Base-by-base conservation (phyloP, 768 basidiomycete species). In the Kwoniella sp. region DNA sequence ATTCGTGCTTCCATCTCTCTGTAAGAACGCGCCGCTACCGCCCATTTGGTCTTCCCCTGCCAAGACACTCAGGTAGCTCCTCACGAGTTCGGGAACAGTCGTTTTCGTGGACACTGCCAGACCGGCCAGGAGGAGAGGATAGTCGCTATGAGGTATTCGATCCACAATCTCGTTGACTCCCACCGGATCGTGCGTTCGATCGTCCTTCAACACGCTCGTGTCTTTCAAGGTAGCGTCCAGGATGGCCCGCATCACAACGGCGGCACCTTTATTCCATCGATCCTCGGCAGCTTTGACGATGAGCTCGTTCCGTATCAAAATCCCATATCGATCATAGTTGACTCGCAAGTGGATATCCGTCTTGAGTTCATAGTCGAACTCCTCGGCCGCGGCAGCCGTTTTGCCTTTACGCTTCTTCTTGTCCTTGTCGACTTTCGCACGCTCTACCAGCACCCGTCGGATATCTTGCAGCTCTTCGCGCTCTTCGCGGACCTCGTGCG, bases 271-370 rank as follows among this genome's bases (percentile, higher is more conserved):
- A 71, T 97, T 97, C 81, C 86, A 95, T 41, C 91, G 87, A 71
- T 93, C 90, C 67, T 84, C 83, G 0, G 86, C 91, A 12, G 91
- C 89, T 41, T 84, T 84, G 63, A 88, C 87, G 54, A 97, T 86
- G 53, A 97, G 84, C 75, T 88, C 84, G 82, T 96, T 95, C 48
- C 95, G 89, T 58, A 96, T 87, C 72, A 91, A 88, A 31, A 92
- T 83, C 70, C 90, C 88, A 81, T 93, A 95, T 72, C 87, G 89
- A 71, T 93, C 89, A 76, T 88, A 90, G 82, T 97, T 97, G 54
- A 97, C 86, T 54, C 91, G 87, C 76, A 96, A 90, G 80, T 88
- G 87, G 34, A 91, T 85, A 2, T 83, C 83, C 20, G 90, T 87
- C 88, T 93, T 52, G 5, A 76, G 68, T 12, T 67, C 66, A 59